phyloP scores from a whole-genome alignment of 495 filamentous ascomycete genomes.

The Neurospora tetraspora region DNA sequence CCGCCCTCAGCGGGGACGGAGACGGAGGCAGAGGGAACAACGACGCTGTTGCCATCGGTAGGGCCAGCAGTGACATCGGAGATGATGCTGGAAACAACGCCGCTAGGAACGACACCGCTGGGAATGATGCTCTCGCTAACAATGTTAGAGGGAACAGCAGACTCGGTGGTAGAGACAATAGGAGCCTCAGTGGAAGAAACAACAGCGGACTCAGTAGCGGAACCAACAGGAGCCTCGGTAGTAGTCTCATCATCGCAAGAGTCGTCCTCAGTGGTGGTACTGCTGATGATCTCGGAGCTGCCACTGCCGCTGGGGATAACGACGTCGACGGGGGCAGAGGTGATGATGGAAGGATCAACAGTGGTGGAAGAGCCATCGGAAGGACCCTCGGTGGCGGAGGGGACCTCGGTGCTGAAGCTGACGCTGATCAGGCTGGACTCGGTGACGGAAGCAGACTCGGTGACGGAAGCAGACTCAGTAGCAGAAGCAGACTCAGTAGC shows the following conservation, averaged over 20 bases:
- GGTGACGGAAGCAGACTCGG: not conserved
- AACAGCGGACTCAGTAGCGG: not conserved
- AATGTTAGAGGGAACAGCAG: not conserved
- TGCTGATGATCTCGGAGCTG: not conserved
- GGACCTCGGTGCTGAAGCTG: not conserved
- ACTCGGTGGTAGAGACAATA: not conserved
- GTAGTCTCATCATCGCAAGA: constrained; percentile 9
- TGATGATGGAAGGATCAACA: not conserved
- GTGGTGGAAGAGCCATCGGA: constrained; percentile 1
- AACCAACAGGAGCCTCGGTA: not conserved
- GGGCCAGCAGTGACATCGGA: not conserved
- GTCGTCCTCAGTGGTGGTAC: constrained; percentile 5
- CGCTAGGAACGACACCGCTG: not conserved
- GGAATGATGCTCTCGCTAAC: not conserved
- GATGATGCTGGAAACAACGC: not conserved
- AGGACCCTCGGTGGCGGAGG: not conserved
- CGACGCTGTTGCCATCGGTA: not conserved
- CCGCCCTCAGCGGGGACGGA: not conserved
- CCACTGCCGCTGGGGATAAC: not conserved
- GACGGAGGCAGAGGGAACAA: not conserved
- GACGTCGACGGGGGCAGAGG: not conserved
- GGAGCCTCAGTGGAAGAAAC: constrained; percentile 1
- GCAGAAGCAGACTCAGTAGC: not conserved
- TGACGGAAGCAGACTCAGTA: not conserved
- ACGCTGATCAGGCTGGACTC: not conserved